Conservation (phyloP, 192 early-diverging fungal species). For the Haplosporangium gracile region DNA sequence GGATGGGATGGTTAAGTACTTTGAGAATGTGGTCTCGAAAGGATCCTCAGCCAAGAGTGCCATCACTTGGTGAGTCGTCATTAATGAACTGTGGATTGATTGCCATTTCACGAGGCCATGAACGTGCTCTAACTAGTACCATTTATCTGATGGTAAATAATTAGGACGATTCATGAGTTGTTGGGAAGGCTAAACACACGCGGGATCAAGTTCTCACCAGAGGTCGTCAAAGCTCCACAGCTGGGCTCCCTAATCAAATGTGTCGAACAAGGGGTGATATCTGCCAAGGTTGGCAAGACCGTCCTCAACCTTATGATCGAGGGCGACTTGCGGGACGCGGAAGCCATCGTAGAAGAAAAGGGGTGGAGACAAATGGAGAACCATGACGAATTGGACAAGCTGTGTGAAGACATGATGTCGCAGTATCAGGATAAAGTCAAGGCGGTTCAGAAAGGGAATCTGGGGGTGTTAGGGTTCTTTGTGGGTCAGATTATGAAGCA, state of each 20-base stretch:
- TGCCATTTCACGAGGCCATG: background rate
- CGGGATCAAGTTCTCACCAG: constrained; percentile 56
- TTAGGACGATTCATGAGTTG: constrained; percentile 72
- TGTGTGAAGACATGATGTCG: constrained; percentile 61
- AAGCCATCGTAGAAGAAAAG: constrained; percentile 71
- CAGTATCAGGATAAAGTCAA: constrained; percentile 65
- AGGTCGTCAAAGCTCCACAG: constrained; percentile 67
- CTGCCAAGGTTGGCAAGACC: constrained; percentile 77
- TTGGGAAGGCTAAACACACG: constrained; percentile 66
- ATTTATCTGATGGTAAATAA: background rate
- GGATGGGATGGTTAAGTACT: constrained; percentile 80
- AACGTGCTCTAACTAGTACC: background rate
- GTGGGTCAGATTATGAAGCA: constrained; percentile 86
- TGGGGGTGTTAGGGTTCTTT: constrained; percentile 81
- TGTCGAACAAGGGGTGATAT: constrained; percentile 67
- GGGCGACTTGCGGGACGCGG: constrained; percentile 63
- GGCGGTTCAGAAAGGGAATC: constrained; percentile 73
- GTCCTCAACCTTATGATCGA: constrained; percentile 79
- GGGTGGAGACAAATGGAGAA: constrained; percentile 71
- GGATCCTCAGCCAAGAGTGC: constrained; percentile 28
- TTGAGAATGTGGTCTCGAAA: constrained; percentile 69
- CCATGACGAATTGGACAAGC: constrained; percentile 49
- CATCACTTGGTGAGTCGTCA: constrained; percentile 38
- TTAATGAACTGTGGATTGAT: background rate
- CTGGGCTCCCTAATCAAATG: constrained; percentile 75